These are phyloP conservation scores for Alectoria sarmentosa DNA, from an alignment of 495 filamentous ascomycete species.

Conservation along the genomic window DNA sequence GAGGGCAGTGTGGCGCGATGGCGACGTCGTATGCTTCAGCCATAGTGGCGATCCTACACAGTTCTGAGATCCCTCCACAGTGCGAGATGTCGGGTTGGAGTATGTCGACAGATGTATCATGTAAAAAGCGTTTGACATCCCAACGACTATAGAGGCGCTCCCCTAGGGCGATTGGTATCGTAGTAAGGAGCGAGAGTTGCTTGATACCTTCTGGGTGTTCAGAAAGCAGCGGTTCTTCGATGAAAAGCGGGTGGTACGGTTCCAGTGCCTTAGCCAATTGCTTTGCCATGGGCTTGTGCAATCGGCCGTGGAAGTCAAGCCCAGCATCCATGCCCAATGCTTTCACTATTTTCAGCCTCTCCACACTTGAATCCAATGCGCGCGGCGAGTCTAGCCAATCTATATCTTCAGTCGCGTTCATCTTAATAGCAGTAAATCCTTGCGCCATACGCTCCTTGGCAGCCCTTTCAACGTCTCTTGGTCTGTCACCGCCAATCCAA, in stretches of 20 bases:
- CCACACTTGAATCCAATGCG: constrained; percentile 55
- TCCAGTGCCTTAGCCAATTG: constrained; percentile 66
- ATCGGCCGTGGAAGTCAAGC: constrained; percentile 71
- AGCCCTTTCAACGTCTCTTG: constrained; percentile 57
- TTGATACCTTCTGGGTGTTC: constrained; percentile 68
- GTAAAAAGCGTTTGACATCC: constrained; percentile 69
- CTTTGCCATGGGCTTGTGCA: constrained; percentile 79
- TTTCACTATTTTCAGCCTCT: constrained; percentile 63
- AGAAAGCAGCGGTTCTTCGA: constrained; percentile 69
- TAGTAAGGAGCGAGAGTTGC: constrained; percentile 53
- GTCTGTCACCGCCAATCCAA: constrained; percentile 85
- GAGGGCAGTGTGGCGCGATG: constrained; percentile 69
- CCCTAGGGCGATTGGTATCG: constrained; percentile 65
- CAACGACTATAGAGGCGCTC: constrained; percentile 69
- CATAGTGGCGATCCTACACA: constrained; percentile 64
- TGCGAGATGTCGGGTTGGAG: constrained; percentile 74
- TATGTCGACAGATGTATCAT: constrained; percentile 62
- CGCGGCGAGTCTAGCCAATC: constrained; percentile 72
- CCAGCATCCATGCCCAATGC: constrained; percentile 62
- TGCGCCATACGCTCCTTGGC: constrained; percentile 60
- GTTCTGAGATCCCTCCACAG: constrained; percentile 68
- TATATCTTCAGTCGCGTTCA: constrained; percentile 76
- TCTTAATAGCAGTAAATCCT: constrained; percentile 68
- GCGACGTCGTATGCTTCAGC: constrained; percentile 74
- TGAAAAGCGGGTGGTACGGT: constrained; percentile 66